Base-by-base conservation (phyloP, 2,329 filamentous ascomycete species). In the Hypoxylon sp. region DNA sequence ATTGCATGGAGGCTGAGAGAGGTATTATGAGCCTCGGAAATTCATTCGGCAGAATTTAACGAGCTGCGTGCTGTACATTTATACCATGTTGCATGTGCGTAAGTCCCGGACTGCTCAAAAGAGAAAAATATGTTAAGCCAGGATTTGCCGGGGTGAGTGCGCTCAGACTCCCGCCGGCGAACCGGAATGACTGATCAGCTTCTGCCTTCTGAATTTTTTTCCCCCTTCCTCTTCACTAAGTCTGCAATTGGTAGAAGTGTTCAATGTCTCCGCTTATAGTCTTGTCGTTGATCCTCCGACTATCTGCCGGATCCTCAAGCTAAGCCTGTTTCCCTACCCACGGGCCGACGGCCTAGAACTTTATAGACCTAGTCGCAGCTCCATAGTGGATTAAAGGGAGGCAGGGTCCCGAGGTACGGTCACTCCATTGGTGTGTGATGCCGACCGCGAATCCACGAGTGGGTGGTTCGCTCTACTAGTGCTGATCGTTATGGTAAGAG, bases 291-390 rank as follows among this genome's bases (percentile, higher is more conserved):
- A 47, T 37, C 46, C 45, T 45, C 41, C 11, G 34, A 48, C 29
- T 48, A 16, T 30, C 19, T 29, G 11, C 29, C 55, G 27, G 27
- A 11, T 5, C 2, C 37, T 37, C 16, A 50, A 34, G 51, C 27
- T 25, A 55, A 39, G 39, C 47, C 45, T 58, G 23, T 43, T 60
- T 39, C 14, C 58, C 4, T 45, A 51, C 46, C 46, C 58, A 63
- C 52, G 34, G 51, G 39, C 47, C 27, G 51, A 47, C 19, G 52
- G 53, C 52, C 66, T 66, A 69, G 56, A 61, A 60, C 59, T 55
- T 57, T n/a, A 46, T 66, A 21, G 54, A 48, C 46, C 27, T 54
- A 43, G 14, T 27, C 37, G 21, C 23, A 50, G 58, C n/a, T 29
- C 62, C 57, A 57, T 45, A 47, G 5, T 27, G 45, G 46, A 37